A percentile compares a stretch with the other conserved stretches of the same genome.
Evolutionary conservation across 129 eudicot genomes (phyloP).

Genomic region (Silybum marianum): DNA sequence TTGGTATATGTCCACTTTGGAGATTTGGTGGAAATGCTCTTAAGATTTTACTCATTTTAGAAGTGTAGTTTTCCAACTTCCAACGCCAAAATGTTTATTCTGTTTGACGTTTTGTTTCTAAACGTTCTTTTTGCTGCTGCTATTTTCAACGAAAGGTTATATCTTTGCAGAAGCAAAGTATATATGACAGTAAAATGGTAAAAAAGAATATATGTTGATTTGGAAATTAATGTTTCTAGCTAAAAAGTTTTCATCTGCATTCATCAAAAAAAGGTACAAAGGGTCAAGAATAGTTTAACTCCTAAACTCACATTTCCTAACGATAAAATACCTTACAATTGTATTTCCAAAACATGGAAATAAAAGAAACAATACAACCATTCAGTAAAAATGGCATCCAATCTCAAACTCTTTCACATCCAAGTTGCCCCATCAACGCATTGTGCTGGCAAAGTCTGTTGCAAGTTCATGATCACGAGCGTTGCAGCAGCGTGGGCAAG

Average conservation of each 20-base stretch:
- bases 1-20: no score
- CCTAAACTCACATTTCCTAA: conserved; percentile 17
- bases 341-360: conserved; percentile 19
- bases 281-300: background rate
- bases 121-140: no score
- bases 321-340: conserved; percentile 11
- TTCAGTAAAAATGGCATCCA: background rate
- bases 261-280: conserved; percentile 6
- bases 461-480: conserved; percentile 75
- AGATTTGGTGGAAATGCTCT: no score
- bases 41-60: no score
- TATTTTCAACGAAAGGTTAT: no score
- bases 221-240: background rate
- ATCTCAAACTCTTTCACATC: conserved; percentile 26
- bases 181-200: no score
- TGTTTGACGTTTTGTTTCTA: no score
- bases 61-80: no score
- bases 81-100: no score
- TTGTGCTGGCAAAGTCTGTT: conserved; percentile 37
- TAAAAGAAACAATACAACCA: background rate
- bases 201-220: no score
- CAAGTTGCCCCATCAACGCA: conserved; percentile 40
- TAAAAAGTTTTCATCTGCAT: conserved; percentile 1
- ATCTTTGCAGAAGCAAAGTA: no score
- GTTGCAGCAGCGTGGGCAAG: conserved; percentile 81